A percentile compares a stretch with the other conserved stretches of the same genome.
phyloP scores from a whole-genome alignment of 139 green algal species.

The Coelastrella sp. region DNA sequence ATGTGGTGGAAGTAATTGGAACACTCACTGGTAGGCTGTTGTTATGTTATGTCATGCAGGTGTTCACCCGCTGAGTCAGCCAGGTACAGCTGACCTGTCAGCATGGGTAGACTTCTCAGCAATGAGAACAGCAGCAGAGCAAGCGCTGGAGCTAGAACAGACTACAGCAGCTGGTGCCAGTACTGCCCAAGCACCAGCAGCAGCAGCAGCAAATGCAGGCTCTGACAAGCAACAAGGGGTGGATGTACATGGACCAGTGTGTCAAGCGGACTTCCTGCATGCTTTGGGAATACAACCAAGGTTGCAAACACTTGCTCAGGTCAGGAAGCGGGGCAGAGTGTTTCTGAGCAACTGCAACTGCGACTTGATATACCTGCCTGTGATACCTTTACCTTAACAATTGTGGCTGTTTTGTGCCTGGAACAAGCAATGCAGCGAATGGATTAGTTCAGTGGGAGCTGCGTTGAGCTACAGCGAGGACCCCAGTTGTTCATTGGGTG shows the following conservation, averaged over 20 bases:
- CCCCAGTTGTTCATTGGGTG: too few species aligned
- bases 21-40: background rate
- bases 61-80: constrained; percentile 76
- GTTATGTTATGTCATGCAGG: background rate
- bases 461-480: too few species aligned
- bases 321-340: too few species aligned
- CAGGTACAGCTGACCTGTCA: constrained; percentile 90
- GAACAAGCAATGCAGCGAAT: too few species aligned
- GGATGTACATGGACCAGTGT: constrained; percentile 79
- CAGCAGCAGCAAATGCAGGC: background rate
- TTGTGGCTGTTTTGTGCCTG: too few species aligned
- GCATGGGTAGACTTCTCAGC: constrained; percentile 95
- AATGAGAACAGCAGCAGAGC: constrained; percentile 65
- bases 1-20: too few species aligned
- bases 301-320: background rate
- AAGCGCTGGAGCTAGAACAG: background rate
- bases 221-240: constrained; percentile 4
- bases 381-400: too few species aligned
- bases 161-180: constrained; percentile 4
- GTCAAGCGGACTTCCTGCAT: background rate
- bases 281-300: background rate
- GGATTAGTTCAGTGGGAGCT: too few species aligned
- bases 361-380: too few species aligned
- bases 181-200: background rate
- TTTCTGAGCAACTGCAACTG: too few species aligned